Conservation (phyloP, 208 protist species). For the Trypanosomatidae sp. region DNA sequence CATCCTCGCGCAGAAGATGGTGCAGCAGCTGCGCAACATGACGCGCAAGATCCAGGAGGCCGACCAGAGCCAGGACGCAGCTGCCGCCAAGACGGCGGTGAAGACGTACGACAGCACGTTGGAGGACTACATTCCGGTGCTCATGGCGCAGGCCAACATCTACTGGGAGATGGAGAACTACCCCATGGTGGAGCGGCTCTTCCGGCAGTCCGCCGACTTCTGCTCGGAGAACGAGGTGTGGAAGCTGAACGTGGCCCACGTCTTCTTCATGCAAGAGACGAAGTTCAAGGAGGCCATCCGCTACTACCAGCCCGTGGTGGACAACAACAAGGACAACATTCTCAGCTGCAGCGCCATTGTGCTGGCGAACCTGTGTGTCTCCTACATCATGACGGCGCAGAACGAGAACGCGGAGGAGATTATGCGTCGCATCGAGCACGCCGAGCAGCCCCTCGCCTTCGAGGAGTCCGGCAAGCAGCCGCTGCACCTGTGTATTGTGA, state of each 20-base stretch:
- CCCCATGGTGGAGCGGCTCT: conserved; percentile 93
- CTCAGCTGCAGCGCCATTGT: conserved; percentile 96
- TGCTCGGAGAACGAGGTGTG: conserved; percentile 97
- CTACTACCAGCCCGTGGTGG: conserved; percentile 97
- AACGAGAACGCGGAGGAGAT: conserved; percentile 97
- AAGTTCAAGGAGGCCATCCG: conserved; percentile 96
- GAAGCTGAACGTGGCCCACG: conserved; percentile 97
- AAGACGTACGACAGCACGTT: conserved; percentile 93
- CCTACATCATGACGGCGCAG: conserved; percentile 96
- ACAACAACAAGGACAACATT: conserved; percentile 93
- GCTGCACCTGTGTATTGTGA: conserved; percentile 97
- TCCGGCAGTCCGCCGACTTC: conserved; percentile 96
- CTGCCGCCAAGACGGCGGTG: conserved; percentile 79
- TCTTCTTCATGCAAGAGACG: conserved; percentile 97
- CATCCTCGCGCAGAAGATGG: conserved; percentile 93
- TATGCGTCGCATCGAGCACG: conserved; percentile 96
- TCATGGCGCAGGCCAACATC: conserved; percentile 97
- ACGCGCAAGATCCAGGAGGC: conserved; percentile 96
- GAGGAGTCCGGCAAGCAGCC: conserved; percentile 90
- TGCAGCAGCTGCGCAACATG: conserved; percentile 93
- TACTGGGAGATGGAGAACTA: conserved; percentile 99
- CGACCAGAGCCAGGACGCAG: conserved; percentile 86
- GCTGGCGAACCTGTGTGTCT: conserved; percentile 97
- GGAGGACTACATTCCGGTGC: conserved; percentile 96
- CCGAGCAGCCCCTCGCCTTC: conserved; percentile 92